Evolutionary conservation across 768 basidiomycete genomes (phyloP).

Genomic region (Russula foetens): DNA sequence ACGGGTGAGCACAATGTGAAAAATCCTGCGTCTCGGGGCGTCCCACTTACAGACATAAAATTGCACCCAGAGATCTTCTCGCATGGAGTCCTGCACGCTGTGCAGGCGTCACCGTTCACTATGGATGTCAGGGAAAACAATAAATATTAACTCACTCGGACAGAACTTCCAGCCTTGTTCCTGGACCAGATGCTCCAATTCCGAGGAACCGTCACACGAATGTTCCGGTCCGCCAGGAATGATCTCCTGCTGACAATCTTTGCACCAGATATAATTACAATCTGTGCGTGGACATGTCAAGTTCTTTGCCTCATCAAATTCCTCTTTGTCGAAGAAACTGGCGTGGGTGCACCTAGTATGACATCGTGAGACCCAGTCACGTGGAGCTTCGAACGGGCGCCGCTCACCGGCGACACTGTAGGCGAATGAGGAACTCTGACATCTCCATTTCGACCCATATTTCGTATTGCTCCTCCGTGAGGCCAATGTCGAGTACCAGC

Average conservation of each 20-base stretch:
- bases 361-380: not conserved
- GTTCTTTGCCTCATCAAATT: conserved; percentile 20
- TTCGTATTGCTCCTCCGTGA: conserved; percentile 34
- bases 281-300: conserved; percentile 25
- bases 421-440: conserved; percentile 34
- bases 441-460: conserved; percentile 43
- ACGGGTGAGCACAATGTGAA: not conserved
- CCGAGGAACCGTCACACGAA: conserved; percentile 29
- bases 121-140: not conserved
- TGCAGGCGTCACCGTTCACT: not conserved
- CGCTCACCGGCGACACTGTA: conserved; percentile 44
- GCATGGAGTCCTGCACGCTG: conserved; percentile 42
- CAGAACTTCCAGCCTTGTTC: conserved; percentile 29
- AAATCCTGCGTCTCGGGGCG: not conserved
- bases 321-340: conserved; percentile 24
- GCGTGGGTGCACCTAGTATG: conserved; percentile 16
- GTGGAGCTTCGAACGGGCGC: too few species aligned
- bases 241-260: conserved; percentile 25
- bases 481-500: conserved; percentile 38
- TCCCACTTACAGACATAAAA: conserved; percentile 45
- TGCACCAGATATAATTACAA: conserved; percentile 29
- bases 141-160: conserved; percentile 21
- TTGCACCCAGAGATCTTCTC: conserved; percentile 48
- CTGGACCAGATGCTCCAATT: conserved; percentile 26
- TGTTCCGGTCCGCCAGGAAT: conserved; percentile 20